Base-by-base conservation (phyloP, 2,329 filamentous ascomycete species). In the Chaetomiaceae sp. region DNA sequence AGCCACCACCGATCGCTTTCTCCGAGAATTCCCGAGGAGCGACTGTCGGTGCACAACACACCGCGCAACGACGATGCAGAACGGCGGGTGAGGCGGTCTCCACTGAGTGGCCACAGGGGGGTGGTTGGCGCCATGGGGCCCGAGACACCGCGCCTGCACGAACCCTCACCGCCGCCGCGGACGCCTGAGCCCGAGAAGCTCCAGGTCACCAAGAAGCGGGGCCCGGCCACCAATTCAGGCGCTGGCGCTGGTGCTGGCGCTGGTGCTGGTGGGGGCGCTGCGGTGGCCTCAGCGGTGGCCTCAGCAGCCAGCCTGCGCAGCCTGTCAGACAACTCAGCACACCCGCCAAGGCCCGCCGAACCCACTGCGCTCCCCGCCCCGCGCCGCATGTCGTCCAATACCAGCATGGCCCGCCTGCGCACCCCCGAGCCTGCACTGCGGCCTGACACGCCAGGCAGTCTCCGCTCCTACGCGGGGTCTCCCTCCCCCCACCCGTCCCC, bases 401-500 rank as follows among this genome's bases (percentile, higher is more conserved):
- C 74, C 50, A 75, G 78, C 67, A 69, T 80, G 56, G 70, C 75
- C 48, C 72, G 78, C 51, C 66, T 73, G 54, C 71, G 74, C 51
- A 80, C 79, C 42, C 79, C 79, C 3, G 79, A 81, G 66, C 75
- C 76, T 51, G 47, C 43, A 57, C 76, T 78, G 54, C 78, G 84
- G 66, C 80, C 87, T 68, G 80, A 85, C 60, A 89, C 84, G 51
- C 76, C 78, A 73, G 74, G 78, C 74, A 76, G 68, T 69, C 62
- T 67, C 69, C 76, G 57, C 65, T 56, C 59, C 29, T 63, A 73
- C 59, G 75, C 71, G 66, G 71, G 71, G 58, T 86, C 85, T 2
- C 41, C 57, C 55, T n/a, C n/a, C n/a, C n/a, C n/a, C n/a, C n/a
- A n/a, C n/a, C 86, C 86, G 58, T 84, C 86, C 43, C 20, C 54